Evolutionary conservation across 1,284 basidiomycete genomes (phyloP), one percentile per base, ranked within the genome.

Genomic region (Mycena citricolor): DNA sequence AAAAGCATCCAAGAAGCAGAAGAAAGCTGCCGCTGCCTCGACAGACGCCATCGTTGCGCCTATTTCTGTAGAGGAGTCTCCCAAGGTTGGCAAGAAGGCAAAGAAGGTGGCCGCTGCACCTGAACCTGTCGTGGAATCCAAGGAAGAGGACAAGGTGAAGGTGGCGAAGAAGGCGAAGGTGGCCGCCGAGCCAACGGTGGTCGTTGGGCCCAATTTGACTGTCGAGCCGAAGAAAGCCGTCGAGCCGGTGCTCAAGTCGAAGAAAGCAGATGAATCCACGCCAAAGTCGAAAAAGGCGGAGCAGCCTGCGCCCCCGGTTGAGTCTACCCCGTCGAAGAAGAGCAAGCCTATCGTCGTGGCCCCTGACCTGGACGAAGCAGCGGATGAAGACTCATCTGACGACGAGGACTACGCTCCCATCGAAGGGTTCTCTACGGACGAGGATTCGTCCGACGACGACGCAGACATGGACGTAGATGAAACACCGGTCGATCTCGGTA

Each of bases 401-500:
- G 60, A 63, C 4, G 67, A 68, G 16, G 62, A 68, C 8, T 62
- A 66, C n/a, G 65, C 66, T 25, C 71, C 77, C 53, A 54, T 86
- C 12, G 79, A 85, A 54, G 88, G 86, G 4, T 89, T 90, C 61
- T 86, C 85, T 3, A 82, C 84, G 13, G 83, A 85, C 42, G 84
- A 86, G 40, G 88, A 92, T 60, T 90, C 86, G 16, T 90, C 86
- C 49, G 90, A 91, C 37, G 86, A 89, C 42, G 76, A 77, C 32
- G 70, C 68, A n/a, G 44, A 52, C 24, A 70, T 71, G 49, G 77
- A 74, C 37, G 77, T 78, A 6, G 73, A 74, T 16, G 63, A 66
- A 32, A 62, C 69, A 11, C 77, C 69, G 0, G 59, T 93, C 35
- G 84, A 93, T 54, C 67, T 90, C 17, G 66, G 63, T 13, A 83